Percentiles rank a stretch among this genome's conserved stretches.
These are phyloP conservation scores for Tylopilus rubrobrunneus DNA, from an alignment of 768 basidiomycete genomes.

Conservation along the genomic window DNA sequence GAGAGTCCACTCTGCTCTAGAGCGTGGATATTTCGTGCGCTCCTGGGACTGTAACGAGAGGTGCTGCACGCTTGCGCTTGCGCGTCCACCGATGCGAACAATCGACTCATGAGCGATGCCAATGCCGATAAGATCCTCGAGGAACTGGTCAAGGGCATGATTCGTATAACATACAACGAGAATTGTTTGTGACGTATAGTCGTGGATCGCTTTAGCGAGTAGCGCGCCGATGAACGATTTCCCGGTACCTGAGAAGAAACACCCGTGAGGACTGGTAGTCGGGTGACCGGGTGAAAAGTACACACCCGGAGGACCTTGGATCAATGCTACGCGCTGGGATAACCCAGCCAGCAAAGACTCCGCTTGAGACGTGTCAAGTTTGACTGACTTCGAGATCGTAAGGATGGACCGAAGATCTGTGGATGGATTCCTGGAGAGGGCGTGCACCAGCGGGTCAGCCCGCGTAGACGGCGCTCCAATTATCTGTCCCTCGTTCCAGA, in stretches of 20 bases:
- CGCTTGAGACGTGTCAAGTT: constrained; percentile 51
- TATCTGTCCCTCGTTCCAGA: constrained; percentile 43
- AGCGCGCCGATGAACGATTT: constrained; percentile 73
- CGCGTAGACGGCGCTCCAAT: constrained; percentile 6
- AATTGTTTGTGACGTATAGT: constrained; percentile 44
- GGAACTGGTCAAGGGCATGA: constrained; percentile 69
- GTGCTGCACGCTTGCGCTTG: constrained; percentile 43
- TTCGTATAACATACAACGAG: constrained; percentile 74
- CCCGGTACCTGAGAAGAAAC: constrained; percentile 51
- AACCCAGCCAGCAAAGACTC: constrained; percentile 48
- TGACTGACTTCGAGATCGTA: constrained; percentile 34
- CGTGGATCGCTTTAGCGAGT: constrained; percentile 56
- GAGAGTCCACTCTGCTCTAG: constrained; percentile 36
- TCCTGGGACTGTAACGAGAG: constrained; percentile 44
- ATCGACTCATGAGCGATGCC: constrained; percentile 49
- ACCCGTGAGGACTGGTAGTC: neutral
- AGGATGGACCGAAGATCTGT: constrained; percentile 41
- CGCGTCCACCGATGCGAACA: constrained; percentile 58
- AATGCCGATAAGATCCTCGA: constrained; percentile 57
- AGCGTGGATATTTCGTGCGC: constrained; percentile 17
- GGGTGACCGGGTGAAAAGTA: neutral
- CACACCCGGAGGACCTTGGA: constrained; percentile 71
- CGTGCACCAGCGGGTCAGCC: constrained; percentile 22
- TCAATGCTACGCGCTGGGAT: constrained; percentile 52
- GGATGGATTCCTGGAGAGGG: constrained; percentile 29